Evolutionary conservation across 2,329 filamentous ascomycete species (phyloP).

Genomic region (Neoarthrinium moseri): DNA sequence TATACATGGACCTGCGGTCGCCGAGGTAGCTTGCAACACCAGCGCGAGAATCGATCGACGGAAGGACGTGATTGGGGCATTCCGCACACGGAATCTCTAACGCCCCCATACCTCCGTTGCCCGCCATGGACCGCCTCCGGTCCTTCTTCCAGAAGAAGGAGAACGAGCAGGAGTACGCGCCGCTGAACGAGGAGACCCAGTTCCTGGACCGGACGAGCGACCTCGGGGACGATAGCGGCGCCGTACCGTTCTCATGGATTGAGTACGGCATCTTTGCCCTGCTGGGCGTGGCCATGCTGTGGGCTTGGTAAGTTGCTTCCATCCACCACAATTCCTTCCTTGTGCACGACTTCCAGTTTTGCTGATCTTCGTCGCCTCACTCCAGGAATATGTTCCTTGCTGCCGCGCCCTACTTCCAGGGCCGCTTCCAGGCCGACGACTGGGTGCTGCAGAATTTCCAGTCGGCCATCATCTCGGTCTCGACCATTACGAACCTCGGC

Average conservation of each 20-base stretch:
- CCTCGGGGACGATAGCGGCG: conserved; percentile 35
- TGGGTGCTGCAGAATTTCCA: conserved; percentile 83
- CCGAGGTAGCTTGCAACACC: too few species aligned
- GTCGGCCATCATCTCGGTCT: conserved; percentile 82
- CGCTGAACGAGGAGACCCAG: conserved; percentile 26
- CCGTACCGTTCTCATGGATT: conserved; percentile 72
- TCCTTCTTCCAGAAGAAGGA: conserved; percentile 32
- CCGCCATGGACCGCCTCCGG: conserved; percentile 36
- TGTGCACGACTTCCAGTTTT: conserved; percentile 14
- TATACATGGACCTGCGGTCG: too few species aligned
- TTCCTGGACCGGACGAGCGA: conserved; percentile 16
- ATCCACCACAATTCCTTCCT: background rate
- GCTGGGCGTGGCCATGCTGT: conserved; percentile 90
- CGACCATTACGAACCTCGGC: conserved; percentile 77
- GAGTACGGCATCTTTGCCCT: conserved; percentile 85
- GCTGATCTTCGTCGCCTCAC: conserved; percentile 5
- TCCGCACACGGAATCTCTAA: too few species aligned
- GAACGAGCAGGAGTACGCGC: conserved; percentile 32
- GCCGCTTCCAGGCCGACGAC: conserved; percentile 69
- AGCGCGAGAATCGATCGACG: too few species aligned
- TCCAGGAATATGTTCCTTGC: conserved; percentile 96
- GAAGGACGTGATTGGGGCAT: too few species aligned
- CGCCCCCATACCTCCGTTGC: too few species aligned
- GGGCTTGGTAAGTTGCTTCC: conserved; percentile 79
- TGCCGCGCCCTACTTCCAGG: conserved; percentile 88